These are phyloP conservation scores for Rhodotorula sp. DNA, from an alignment of 1,284 basidiomycete species.

Conservation along the genomic window DNA sequence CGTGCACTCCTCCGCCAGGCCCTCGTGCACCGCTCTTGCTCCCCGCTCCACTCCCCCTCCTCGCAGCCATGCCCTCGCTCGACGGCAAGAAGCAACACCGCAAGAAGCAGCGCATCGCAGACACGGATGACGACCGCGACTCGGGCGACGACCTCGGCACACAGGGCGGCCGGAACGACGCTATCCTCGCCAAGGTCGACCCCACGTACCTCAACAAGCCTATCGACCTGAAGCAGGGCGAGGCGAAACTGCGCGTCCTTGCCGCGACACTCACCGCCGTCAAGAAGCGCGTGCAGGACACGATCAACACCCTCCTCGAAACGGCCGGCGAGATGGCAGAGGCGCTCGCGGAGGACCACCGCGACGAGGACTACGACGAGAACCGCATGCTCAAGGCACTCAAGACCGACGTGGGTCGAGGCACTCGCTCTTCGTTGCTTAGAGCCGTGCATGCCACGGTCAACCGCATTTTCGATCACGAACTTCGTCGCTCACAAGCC, in stretches of 20 bases:
- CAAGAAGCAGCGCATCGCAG: conserved; percentile 5
- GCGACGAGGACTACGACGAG: conserved; percentile 19
- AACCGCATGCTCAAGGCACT: conserved; percentile 8
- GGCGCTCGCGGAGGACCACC: conserved; percentile 2
- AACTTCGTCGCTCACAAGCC: rapidly evolving
- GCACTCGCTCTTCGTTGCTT: background rate
- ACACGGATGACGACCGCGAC: conserved; percentile 11
- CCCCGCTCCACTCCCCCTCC: background rate
- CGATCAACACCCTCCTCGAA: background rate
- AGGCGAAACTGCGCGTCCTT: conserved; percentile 12
- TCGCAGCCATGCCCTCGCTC: background rate
- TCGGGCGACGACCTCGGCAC: background rate
- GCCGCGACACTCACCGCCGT: background rate
- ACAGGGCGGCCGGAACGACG: conserved; percentile 7
- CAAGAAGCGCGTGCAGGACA: conserved; percentile 2
- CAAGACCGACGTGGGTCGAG: conserved; percentile 21
- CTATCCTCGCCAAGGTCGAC: conserved; percentile 25
- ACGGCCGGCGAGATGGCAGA: conserved; percentile 28
- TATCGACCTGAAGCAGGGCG: conserved; percentile 27
- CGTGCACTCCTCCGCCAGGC: background rate
- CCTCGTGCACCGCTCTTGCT: background rate
- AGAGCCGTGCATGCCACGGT: too few species aligned
- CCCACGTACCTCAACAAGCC: conserved; percentile 35
- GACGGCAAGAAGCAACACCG: background rate
- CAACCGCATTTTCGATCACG: too few species aligned